Evolutionary conservation across 1,284 basidiomycete species (phyloP), one percentile per base, ranked within the genome.

Genomic region (Rhodofomes roseus): DNA sequence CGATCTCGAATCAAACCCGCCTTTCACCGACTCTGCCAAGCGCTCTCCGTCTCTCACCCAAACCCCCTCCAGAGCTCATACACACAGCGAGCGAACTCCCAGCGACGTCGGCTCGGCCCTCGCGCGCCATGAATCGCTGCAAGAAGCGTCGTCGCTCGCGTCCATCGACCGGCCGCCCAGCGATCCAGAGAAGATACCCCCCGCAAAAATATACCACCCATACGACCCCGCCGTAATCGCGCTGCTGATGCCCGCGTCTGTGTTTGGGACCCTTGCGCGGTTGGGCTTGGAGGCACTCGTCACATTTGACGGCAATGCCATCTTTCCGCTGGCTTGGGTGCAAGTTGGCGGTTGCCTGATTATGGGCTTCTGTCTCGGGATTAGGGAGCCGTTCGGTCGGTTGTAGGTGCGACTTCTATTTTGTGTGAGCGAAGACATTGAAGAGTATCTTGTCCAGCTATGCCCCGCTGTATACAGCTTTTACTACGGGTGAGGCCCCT

Each of bases 341-440:
- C 96, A 99, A 73, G 89, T 87, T 0, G 77, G 90, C 0, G 97
- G 97, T 2, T 98, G 96, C 73, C 80, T 96, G 48, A 77, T 97
- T 53, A 98, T 99, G 95, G 96, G 96, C 1, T 75, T 93, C 60
- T 81, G 81, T 3, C 68, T 93, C 16, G 83, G 79, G 4, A 71
- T 89, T 64, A 93, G 90, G 73, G 82, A 85, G 51, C 82, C 89
- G 12, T 79, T 96, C 3, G 83, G 84, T 48, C 76, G 79, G 68
- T 89, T 89, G 95, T 96, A 70, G 73, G 90, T 81, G 9, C 34
- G 7, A 1, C 25, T n/a, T n/a, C 29, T 57, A 6, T 4, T 52
- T 44, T 34, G 16, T 12, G 14, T 20, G 27, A 11, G 31, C 50
- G 50, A 36, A 29, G 34, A 60, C 58, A 36, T 61, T 58, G 48